These are phyloP conservation scores for Daldinia sp. DNA, from an alignment of 2,329 filamentous ascomycete genomes.

Conservation along the genomic window DNA sequence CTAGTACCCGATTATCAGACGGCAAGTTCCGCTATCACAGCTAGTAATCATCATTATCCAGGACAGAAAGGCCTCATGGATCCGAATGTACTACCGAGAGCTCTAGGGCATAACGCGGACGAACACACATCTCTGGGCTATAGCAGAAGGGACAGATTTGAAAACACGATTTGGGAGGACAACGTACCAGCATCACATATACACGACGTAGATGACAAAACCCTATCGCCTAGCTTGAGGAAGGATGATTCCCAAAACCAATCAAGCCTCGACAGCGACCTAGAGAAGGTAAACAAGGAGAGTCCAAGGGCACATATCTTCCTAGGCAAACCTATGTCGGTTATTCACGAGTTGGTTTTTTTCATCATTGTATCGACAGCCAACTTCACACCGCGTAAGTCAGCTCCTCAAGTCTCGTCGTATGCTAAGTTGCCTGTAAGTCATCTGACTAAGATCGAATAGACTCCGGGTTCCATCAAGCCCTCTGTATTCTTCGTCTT, in stretches of 20 bases:
- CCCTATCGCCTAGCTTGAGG: slow-evolving; percentile 13
- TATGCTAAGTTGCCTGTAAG: not conserved
- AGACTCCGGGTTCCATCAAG: slow-evolving; percentile 45
- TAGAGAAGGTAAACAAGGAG: slow-evolving; percentile 31
- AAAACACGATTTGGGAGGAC: slow-evolving; percentile 14
- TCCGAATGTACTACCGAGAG: slow-evolving; percentile 14
- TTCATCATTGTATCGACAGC: slow-evolving; percentile 43
- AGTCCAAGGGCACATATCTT: slow-evolving; percentile 41
- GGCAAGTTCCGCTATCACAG: slow-evolving; percentile 6
- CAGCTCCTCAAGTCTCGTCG: not conserved
- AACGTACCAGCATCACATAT: not conserved
- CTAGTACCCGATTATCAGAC: slow-evolving; percentile 15
- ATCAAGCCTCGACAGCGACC: slow-evolving; percentile 35
- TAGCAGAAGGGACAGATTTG: slow-evolving; percentile 4
- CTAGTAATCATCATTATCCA: not conserved
- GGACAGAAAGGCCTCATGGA: slow-evolving; percentile 24
- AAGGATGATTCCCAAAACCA: slow-evolving; percentile 25
- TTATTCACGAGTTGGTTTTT: slow-evolving; percentile 42
- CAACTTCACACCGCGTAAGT: slow-evolving; percentile 45
- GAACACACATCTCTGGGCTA: not conserved
- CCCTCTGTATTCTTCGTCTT: slow-evolving; percentile 50
- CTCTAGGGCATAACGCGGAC: not conserved
- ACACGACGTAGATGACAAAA: slow-evolving; percentile 24
- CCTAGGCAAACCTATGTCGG: slow-evolving; percentile 41
- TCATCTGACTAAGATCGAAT: slow-evolving; percentile 14